These are phyloP conservation scores for Laguncularia racemosa DNA, from an alignment of 345 rosid species.

Conservation along the genomic window DNA sequence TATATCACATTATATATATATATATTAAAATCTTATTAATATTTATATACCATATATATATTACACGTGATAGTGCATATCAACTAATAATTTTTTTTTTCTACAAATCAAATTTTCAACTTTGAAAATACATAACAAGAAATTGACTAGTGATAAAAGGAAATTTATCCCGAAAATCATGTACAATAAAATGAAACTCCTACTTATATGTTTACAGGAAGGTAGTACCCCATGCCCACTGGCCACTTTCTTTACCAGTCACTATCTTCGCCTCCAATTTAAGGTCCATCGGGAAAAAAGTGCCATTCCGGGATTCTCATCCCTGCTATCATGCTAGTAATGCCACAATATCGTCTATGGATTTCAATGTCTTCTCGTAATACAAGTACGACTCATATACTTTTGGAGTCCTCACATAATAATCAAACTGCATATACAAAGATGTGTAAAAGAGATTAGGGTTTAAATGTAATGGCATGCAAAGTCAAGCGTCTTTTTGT, in stretches of 20 bases:
- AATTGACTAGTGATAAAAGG: neutral
- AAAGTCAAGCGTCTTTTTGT: too few species aligned
- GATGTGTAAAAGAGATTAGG: neutral
- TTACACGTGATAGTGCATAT: too few species aligned
- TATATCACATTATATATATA: too few species aligned
- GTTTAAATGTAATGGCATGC: neutral
- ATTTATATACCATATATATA: too few species aligned
- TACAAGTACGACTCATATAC: constrained; percentile 84
- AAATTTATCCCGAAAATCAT: neutral
- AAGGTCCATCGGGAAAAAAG: neutral
- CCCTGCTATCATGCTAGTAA: constrained; percentile 2
- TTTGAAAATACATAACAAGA: neutral
- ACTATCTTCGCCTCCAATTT: too few species aligned
- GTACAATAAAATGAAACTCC: too few species aligned
- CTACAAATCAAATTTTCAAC: too few species aligned
- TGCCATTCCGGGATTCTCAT: neutral
- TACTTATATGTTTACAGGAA: too few species aligned
- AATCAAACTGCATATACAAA: constrained; percentile 44
- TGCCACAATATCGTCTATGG: constrained; percentile 63
- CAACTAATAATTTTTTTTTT: too few species aligned
- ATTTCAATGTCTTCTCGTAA: constrained; percentile 80
- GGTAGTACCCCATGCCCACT: too few species aligned
- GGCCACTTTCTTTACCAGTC: too few species aligned
- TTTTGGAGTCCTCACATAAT: constrained; percentile 66
- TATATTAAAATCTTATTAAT: too few species aligned